These are phyloP conservation scores for Coniochaeta prunicola DNA, from an alignment of 2,329 filamentous ascomycete genomes.

Conservation along the genomic window DNA sequence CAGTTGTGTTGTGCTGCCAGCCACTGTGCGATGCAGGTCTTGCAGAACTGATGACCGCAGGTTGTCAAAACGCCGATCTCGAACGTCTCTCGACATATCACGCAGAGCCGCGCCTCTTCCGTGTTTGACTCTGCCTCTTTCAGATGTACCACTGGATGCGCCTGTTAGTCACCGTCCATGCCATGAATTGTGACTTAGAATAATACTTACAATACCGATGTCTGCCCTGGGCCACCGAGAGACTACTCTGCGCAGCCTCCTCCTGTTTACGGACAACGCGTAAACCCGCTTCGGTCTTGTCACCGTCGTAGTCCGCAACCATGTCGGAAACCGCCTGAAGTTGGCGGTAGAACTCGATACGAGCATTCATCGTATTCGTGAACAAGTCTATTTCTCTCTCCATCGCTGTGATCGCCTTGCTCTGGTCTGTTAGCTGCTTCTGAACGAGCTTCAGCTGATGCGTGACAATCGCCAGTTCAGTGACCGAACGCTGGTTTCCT, in stretches of 20 bases:
- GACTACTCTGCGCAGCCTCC: slow-evolving; percentile 42
- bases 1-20: slow-evolving; percentile 68
- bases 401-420: slow-evolving; percentile 37
- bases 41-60: slow-evolving; percentile 90
- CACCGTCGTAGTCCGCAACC: slow-evolving; percentile 66
- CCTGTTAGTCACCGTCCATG: no score
- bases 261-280: slow-evolving; percentile 37
- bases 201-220: slow-evolving; percentile 64
- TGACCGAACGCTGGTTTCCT: slow-evolving; percentile 45
- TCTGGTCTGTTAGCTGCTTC: slow-evolving; percentile 41
- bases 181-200: no score
- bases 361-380: slow-evolving; percentile 71
- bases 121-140: slow-evolving; percentile 53
- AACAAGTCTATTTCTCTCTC: slow-evolving; percentile 73
- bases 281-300: slow-evolving; percentile 44
- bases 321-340: slow-evolving; percentile 87
- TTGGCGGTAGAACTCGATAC: slow-evolving; percentile 85
- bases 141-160: slow-evolving; percentile 41
- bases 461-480: slow-evolving; percentile 60
- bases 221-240: slow-evolving; percentile 62
- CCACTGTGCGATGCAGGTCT: slow-evolving; percentile 78
- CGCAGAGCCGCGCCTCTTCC: slow-evolving; percentile 62
- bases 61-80: slow-evolving; percentile 74
- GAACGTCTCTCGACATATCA: slow-evolving; percentile 77
- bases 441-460: slow-evolving; percentile 56